Evolutionary conservation across 306 rosid genomes (phyloP).

Genomic region (Lathyrus oleraceus): DNA sequence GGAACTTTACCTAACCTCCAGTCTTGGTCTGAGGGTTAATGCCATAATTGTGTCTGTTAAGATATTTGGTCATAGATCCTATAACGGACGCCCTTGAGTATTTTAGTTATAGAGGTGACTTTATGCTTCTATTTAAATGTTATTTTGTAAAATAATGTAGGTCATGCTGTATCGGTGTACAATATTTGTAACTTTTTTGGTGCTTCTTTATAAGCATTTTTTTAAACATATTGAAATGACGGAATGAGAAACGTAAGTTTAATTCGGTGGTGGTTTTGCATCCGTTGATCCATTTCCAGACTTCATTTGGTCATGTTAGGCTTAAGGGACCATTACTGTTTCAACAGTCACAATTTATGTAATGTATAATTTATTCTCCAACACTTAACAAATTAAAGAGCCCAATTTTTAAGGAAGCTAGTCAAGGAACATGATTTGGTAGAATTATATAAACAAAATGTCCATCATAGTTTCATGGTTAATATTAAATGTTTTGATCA

Average conservation of each 20-base stretch:
- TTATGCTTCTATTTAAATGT: no score
- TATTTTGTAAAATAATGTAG: no score
- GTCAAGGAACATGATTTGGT: not conserved
- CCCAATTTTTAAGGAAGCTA: not conserved
- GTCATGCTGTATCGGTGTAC: no score
- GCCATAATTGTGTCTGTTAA: no score
- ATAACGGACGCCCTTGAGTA: no score
- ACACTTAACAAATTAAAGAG: not conserved
- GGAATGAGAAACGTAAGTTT: not conserved
- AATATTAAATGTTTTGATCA: not conserved
- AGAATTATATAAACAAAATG: not conserved
- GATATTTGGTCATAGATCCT: no score
- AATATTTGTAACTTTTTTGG: no score
- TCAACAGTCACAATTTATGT: not conserved
- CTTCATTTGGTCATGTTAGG: not conserved
- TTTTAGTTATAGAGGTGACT: no score
- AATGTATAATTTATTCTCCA: not conserved
- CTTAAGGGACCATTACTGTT: not conserved
- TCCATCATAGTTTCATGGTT: not conserved
- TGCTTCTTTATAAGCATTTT: not conserved
- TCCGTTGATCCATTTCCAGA: conserved; percentile 1
- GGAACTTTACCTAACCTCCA: no score
- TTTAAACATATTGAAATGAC: not conserved
- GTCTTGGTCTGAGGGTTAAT: no score
- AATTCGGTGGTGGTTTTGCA: not conserved